Evolutionary conservation across 176 grass and related monocot species (phyloP), one percentile per base, ranked within the genome.

Genomic region (Puya raimondii): DNA sequence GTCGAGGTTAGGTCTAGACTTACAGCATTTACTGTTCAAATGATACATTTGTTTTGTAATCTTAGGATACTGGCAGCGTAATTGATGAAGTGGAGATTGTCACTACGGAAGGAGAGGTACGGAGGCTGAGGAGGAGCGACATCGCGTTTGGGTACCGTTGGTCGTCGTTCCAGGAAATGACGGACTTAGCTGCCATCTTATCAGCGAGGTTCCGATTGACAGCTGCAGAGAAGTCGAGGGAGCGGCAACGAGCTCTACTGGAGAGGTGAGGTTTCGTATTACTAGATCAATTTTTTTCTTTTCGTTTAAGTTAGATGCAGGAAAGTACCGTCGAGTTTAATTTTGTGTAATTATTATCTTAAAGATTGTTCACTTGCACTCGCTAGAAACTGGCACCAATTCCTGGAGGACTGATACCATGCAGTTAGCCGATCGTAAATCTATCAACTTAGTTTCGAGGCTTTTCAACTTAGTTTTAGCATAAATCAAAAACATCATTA

Each of bases 151-250:
- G 71, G 12, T 64, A 74, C 20, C 71, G 71, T 21, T 74, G 71
- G 57, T 74, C 71, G 0, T 50, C 71, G 10, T 64, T 74, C 71
- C 71, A 74, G 64, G 57, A 50, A 47, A 74, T 74, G 71, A 64
- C 63, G n/a, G 47, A 74, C 12, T 25, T 74, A 10, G 71, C 57
- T 22, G 71, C 71, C 42, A 74, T 74, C 25, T 11, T 25, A 27
- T 33, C 71, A 9, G 57, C 50, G 11, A 64, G 57, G 11, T 64
- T 74, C 21, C 58, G 71, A 12, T 50, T 74, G 27, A 49, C 12
- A 18, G 57, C 71, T 15, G 42, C 12, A n/a, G 57, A 33, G 26
- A 33, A 17, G 7, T 16, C 71, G n/a, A 49, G 57, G 47, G 71
- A 51, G 3, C 17, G 20, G 3, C 71, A 64, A 25, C 58, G 57